Evolutionary conservation across 768 basidiomycete genomes (phyloP).

Genomic region (Serendipita sp.): DNA sequence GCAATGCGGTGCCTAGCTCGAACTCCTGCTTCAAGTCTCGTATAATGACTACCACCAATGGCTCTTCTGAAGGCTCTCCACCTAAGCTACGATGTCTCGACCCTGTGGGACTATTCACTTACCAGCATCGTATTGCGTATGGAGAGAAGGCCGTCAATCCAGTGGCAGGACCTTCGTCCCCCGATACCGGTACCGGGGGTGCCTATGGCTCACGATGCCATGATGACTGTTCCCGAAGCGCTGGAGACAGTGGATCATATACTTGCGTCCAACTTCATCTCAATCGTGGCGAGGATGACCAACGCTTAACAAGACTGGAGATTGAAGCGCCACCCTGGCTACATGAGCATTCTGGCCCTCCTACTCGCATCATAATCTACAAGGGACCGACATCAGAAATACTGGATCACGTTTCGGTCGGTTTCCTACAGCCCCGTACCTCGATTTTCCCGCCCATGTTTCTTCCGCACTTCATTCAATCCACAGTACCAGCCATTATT

Average conservation of each 20-base stretch:
- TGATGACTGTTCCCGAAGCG: constrained; percentile 14
- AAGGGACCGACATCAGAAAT: constrained; percentile 38
- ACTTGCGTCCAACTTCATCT: constrained; percentile 34
- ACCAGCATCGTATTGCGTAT: constrained; percentile 24
- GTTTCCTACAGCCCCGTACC: constrained; percentile 28
- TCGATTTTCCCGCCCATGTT: neutral
- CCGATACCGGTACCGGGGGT: neutral
- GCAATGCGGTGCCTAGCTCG: neutral
- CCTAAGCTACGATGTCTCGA: constrained; percentile 35
- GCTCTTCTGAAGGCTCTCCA: neutral
- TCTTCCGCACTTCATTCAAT: neutral
- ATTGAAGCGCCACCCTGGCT: constrained; percentile 17
- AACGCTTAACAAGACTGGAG: constrained; percentile 40
- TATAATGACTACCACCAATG: constrained; percentile 10
- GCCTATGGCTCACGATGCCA: constrained; percentile 15
- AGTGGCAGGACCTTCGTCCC: constrained; percentile 3
- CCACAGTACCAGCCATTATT: neutral
- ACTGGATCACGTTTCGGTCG: constrained; percentile 31
- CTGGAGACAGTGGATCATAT: constrained; percentile 11
- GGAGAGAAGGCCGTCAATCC: constrained; percentile 21
- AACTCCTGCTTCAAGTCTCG: constrained; percentile 13
- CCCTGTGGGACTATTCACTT: constrained; percentile 35
- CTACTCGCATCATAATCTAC: constrained; percentile 45
- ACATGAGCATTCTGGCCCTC: neutral
- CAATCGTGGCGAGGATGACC: constrained; percentile 11